phyloP scores from a whole-genome alignment of 805 yeast genomes.

The Saturnispora quitensis region DNA sequence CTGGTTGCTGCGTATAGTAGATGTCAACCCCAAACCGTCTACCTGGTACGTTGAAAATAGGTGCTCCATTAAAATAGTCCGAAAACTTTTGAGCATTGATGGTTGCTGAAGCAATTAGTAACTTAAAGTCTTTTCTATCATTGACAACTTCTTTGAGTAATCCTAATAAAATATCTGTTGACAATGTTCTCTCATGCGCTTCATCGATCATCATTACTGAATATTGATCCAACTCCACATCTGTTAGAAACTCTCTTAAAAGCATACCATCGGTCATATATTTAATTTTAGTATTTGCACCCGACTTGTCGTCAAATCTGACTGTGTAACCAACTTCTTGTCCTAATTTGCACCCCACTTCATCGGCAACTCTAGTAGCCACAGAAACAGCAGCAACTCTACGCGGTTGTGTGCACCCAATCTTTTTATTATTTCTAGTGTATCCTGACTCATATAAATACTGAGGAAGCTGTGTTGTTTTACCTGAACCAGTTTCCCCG shows the following conservation, averaged over 20 bases:
- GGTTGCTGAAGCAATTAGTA: constrained; percentile 89
- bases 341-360: constrained; percentile 74
- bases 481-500: constrained; percentile 97
- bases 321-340: constrained; percentile 81
- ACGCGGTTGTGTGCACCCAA: constrained; percentile 92
- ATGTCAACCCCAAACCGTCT: constrained; percentile 88
- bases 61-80: constrained; percentile 70
- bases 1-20: constrained; percentile 77
- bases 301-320: constrained; percentile 75
- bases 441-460: constrained; percentile 78
- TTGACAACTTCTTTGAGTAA: constrained; percentile 60
- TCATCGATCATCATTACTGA: constrained; percentile 90
- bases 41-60: constrained; percentile 86
- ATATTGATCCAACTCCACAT: constrained; percentile 59
- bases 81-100: constrained; percentile 86
- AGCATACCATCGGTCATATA: constrained; percentile 97
- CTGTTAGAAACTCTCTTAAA: constrained; percentile 71
- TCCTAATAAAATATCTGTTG: constrained; percentile 81
- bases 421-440: constrained; percentile 40
- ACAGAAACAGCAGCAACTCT: constrained; percentile 92
- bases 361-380: constrained; percentile 87
- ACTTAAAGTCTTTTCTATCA: constrained; percentile 57
- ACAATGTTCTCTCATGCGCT: constrained; percentile 91
- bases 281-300: constrained; percentile 60
- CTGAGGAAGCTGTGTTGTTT: constrained; percentile 90